A percentile compares a stretch with the other conserved stretches of the same genome.
Conservation (phyloP, 441 rosid genomes). For the Jatropha multifida region DNA sequence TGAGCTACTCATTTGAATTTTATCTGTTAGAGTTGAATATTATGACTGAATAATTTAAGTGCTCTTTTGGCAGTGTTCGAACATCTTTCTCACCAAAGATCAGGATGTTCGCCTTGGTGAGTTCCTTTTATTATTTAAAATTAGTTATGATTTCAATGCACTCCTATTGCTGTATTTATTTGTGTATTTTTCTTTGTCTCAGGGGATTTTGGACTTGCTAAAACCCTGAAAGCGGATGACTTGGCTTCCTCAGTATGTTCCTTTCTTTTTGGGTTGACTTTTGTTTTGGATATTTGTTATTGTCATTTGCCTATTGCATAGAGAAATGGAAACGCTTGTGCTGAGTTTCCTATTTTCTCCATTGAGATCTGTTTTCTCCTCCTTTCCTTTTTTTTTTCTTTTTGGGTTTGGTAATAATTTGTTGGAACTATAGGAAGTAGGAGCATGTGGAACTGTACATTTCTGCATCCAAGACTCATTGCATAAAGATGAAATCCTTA, state of each 20-base stretch:
- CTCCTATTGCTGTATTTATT: constrained; percentile 11
- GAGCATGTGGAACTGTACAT: not conserved
- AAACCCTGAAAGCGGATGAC: constrained; percentile 91
- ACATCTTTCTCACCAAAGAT: constrained; percentile 93
- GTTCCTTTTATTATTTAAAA: constrained; percentile 30
- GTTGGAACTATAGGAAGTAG: not conserved
- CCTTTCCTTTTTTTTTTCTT: not conserved
- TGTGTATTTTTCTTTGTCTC: constrained; percentile 24
- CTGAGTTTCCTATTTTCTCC: not conserved
- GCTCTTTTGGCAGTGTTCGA: constrained; percentile 71
- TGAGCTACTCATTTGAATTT: constrained; percentile 23
- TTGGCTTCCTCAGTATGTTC: constrained; percentile 86
- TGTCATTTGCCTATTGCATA: not conserved
- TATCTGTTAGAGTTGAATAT: constrained; percentile 3
- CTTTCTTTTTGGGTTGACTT: not conserved
- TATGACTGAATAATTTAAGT: constrained; percentile 32
- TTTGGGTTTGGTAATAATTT: not conserved
- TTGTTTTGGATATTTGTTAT: not conserved
- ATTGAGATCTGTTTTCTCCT: not conserved
- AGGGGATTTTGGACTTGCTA: constrained; percentile 99
- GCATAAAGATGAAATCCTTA: constrained; percentile 11
- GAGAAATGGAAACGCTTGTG: not conserved
- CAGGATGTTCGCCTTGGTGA: constrained; percentile 93
- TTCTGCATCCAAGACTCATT: not conserved
- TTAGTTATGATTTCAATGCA: constrained; percentile 12